phyloP scores from a whole-genome alignment of 148 eudicot species.

The Silene uniflora region DNA sequence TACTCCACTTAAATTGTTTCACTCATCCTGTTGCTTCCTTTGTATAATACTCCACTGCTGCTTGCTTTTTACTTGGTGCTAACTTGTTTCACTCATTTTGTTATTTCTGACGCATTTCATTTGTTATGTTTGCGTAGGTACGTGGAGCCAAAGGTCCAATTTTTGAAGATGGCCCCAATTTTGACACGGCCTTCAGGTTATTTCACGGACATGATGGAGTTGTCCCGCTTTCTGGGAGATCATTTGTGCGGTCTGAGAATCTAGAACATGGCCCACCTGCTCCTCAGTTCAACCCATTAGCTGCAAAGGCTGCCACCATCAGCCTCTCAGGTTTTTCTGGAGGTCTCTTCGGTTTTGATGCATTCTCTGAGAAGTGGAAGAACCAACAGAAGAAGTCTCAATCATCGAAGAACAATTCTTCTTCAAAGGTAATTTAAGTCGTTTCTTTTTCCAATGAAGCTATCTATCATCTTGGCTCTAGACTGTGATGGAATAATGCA shows the following conservation, averaged over 20 bases:
- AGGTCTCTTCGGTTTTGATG: constrained; percentile 83
- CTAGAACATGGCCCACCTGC: constrained; percentile 43
- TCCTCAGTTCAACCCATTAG: constrained; percentile 82
- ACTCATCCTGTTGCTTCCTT: background rate
- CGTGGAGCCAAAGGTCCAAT: constrained; percentile 85
- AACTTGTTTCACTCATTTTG: background rate
- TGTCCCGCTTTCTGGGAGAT: constrained; percentile 83
- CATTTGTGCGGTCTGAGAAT: constrained; percentile 41
- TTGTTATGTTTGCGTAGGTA: constrained; percentile 38
- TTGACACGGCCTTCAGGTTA: constrained; percentile 79
- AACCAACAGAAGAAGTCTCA: constrained; percentile 46
- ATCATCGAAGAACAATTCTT: constrained; percentile 54
- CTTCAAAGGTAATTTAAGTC: constrained; percentile 56
- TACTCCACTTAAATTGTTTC: background rate
- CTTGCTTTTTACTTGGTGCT: constrained; percentile 1
- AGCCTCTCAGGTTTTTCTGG: constrained; percentile 74
- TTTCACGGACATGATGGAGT: constrained; percentile 96
- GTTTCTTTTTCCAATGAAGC: background rate
- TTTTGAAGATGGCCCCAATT: constrained; percentile 98
- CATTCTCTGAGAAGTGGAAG: constrained; percentile 69
- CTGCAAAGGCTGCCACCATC: constrained; percentile 94
- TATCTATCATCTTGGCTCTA: background rate
- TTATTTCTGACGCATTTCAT: background rate
- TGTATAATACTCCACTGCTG: background rate
- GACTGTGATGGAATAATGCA: background rate